Conservation (phyloP, 139 green algal genomes). For the Chlamydomonas sphaeroides region DNA sequence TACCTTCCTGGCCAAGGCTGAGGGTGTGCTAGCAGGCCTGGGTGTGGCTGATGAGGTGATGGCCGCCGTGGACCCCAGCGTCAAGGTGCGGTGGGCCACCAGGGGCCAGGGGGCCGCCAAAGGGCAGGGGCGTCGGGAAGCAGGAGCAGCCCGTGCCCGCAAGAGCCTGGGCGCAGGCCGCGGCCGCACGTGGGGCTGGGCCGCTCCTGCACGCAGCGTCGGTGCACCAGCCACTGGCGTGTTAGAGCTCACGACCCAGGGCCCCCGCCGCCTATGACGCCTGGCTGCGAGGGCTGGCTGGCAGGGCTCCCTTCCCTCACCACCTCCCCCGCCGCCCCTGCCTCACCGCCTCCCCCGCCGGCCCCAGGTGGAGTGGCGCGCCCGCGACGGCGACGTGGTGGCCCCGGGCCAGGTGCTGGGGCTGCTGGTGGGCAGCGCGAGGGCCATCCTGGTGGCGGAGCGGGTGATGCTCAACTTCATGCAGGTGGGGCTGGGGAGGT, state of each 20-base stretch:
- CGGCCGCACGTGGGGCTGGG: too few species aligned
- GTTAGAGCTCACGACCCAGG: too few species aligned
- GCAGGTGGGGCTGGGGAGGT: constrained; percentile 72
- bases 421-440: constrained; percentile 72
- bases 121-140: too few species aligned
- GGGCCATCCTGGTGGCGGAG: constrained; percentile 93
- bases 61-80: constrained; percentile 76
- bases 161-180: too few species aligned
- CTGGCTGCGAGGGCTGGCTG: too few species aligned
- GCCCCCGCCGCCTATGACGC: too few species aligned
- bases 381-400: constrained; percentile 64
- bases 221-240: too few species aligned
- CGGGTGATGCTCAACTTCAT: constrained; percentile 98
- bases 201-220: too few species aligned
- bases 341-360: not conserved
- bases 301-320: too few species aligned
- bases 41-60: constrained; percentile 89
- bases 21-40: constrained; percentile 90
- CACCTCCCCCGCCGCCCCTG: too few species aligned
- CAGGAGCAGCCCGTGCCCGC: too few species aligned
- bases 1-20: constrained; percentile 92
- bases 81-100: constrained; percentile 79
- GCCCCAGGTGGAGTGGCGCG: constrained; percentile 15
- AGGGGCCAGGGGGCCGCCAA: too few species aligned
- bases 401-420: constrained; percentile 71